Conservation (phyloP, 1,139 yeast species). For the Saccharomycopsis hybrid region DNA sequence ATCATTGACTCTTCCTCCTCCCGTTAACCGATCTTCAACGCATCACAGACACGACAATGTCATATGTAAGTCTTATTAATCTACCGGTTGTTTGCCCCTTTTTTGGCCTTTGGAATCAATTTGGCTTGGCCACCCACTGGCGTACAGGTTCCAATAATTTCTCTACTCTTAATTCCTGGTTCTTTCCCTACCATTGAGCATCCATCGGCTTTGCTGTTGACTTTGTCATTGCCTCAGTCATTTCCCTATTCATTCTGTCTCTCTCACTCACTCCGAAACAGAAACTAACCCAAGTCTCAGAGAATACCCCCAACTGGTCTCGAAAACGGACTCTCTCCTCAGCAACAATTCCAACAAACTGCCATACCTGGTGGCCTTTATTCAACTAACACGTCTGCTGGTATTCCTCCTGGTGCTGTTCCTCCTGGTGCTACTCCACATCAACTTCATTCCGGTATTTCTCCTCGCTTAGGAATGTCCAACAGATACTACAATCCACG, state of each 20-base stretch:
- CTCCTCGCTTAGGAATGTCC: slow-evolving; percentile 4
- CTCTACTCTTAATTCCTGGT: no score
- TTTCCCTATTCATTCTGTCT: background rate
- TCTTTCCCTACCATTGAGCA: no score
- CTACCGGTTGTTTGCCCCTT: no score
- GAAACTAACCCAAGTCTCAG: background rate
- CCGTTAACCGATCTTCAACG: background rate
- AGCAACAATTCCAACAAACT: background rate
- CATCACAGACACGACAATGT: background rate
- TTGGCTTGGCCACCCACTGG: no score
- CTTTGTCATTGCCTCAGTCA: background rate
- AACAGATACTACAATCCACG: slow-evolving; percentile 6
- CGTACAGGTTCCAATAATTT: no score
- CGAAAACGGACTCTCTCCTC: no score
- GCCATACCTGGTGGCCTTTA: slow-evolving; percentile 11
- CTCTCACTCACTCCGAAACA: background rate
- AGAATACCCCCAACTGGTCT: background rate
- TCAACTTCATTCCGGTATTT: no score
- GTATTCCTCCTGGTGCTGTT: no score
- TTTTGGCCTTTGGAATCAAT: no score
- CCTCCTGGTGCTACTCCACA: no score
- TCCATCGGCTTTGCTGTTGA: no score
- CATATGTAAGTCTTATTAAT: background rate
- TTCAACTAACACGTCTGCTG: slow-evolving; percentile 5
- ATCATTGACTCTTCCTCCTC: background rate